These are phyloP conservation scores for Suillus subaureus DNA, from an alignment of 768 basidiomycete species.

Conservation along the genomic window DNA sequence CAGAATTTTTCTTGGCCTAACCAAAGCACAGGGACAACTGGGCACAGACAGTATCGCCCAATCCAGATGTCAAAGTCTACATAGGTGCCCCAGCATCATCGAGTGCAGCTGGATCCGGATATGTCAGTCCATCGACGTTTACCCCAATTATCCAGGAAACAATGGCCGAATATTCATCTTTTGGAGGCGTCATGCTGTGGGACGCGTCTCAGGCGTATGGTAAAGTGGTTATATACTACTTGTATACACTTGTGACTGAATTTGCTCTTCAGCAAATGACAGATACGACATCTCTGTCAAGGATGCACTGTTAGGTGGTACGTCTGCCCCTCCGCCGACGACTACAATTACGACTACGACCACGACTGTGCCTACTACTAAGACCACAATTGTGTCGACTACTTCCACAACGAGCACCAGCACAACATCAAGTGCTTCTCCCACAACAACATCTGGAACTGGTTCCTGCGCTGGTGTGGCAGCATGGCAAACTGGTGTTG, in stretches of 20 bases:
- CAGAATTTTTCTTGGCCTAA: slow-evolving; percentile 1
- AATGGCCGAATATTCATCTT: slow-evolving; percentile 41
- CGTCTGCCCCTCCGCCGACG: slow-evolving; percentile 21
- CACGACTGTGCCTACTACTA: slow-evolving; percentile 18
- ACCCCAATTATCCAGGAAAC: slow-evolving; percentile 35
- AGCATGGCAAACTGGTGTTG: slow-evolving; percentile 40
- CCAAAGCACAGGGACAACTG: slow-evolving; percentile 44
- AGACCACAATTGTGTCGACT: slow-evolving; percentile 13
- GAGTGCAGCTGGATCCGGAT: slow-evolving; percentile 44
- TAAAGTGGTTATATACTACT: slow-evolving; percentile 13
- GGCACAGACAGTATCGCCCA: slow-evolving; percentile 45
- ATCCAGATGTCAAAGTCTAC: slow-evolving; percentile 49
- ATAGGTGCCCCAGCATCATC: slow-evolving; percentile 48
- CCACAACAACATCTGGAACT: slow-evolving; percentile 24
- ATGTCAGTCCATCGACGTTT: slow-evolving; percentile 37
- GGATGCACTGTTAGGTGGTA: slow-evolving; percentile 34
- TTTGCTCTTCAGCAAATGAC: slow-evolving; percentile 38
- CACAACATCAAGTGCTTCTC: slow-evolving; percentile 24
- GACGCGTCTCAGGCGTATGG: slow-evolving; percentile 49
- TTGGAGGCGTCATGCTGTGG: slow-evolving; percentile 48
- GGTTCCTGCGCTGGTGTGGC: slow-evolving; percentile 45
- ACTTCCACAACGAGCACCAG: slow-evolving; percentile 12
- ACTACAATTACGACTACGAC: slow-evolving; percentile 20
- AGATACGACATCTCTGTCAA: slow-evolving; percentile 47
- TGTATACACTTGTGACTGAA: neutral